Evolutionary conservation across 2,329 filamentous ascomycete genomes (phyloP), one percentile per base, ranked within the genome.

Genomic region (Fusarium sp.): DNA sequence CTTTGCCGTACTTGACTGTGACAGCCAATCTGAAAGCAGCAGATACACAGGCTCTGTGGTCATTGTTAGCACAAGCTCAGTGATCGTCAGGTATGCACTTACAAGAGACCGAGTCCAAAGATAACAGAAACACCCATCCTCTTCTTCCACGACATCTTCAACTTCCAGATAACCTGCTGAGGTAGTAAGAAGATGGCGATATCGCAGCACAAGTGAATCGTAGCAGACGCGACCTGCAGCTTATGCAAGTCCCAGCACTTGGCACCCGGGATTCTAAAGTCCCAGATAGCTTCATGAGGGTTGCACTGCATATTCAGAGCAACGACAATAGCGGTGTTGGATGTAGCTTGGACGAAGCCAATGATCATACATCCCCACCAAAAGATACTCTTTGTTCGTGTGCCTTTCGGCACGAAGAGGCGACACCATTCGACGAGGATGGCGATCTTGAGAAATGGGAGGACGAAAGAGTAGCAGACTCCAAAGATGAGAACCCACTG

Each of bases 361-460:
- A 82, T 64, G 12, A 61, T 14, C 46, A 78, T 63, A 64, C 76
- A 81, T 2, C 74, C 78, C 78, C 77, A 81, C 77, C 79, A 83
- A 59, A 83, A 82, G 9, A 62, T 23, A 35, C 64, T 79, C 11
- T 71, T 74, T 17, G 38, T 58, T 10, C 56, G 42, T 3, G 54
- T 65, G 23, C 73, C 72, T 35, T 45, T 56, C 2, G 78, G 73
- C 9, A 79, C 78, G 46, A 84, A 81, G 8, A 83, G 67, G 10
- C 78, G 76, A n/a, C 74, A 76, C 83, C 84, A 85, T 59, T 85
- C 82, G 12, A 83, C 48, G 15, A 85, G 75, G 49, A 85, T 83
- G 15, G 81, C 80, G 5, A 76, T 76, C 60, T 84, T 85, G 55
- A 84, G 65, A 9, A 82, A 74, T 1, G 81, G 79, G 3, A 84